phyloP scores from a whole-genome alignment of 2,329 filamentous ascomycete species.

The Claviceps humidiphila region DNA sequence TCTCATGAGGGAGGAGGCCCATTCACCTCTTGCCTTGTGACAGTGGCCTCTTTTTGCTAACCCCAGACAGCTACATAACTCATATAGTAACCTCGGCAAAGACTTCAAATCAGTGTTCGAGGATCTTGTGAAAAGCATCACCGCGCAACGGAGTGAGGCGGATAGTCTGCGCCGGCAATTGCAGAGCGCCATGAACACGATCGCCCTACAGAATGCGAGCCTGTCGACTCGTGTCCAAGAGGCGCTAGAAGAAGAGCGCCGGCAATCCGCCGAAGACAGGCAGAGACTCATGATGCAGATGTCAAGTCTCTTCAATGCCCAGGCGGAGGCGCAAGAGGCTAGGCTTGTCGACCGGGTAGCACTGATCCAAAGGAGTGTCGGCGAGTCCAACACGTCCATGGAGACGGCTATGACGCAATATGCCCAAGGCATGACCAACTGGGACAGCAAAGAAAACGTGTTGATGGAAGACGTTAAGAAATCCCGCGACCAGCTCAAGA shows the following conservation, averaged over 20 bases:
- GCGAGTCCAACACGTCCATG: slow-evolving; percentile 48
- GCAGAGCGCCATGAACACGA: slow-evolving; percentile 51
- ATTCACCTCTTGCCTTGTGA: too few species aligned
- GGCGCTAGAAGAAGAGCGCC: slow-evolving; percentile 63
- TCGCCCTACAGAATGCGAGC: slow-evolving; percentile 53
- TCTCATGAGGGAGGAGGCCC: too few species aligned
- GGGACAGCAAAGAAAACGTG: slow-evolving; percentile 55
- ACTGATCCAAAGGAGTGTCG: slow-evolving; percentile 49
- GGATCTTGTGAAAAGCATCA: slow-evolving; percentile 60
- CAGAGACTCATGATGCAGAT: slow-evolving; percentile 65
- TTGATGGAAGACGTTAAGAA: slow-evolving; percentile 58
- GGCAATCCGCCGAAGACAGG: slow-evolving; percentile 59
- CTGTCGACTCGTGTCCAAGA: slow-evolving; percentile 55
- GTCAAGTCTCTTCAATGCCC: slow-evolving; percentile 58
- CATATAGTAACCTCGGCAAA: slow-evolving; percentile 69
- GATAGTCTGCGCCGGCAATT: slow-evolving; percentile 61
- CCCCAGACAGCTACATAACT: slow-evolving; percentile 55
- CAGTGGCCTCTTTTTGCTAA: background rate
- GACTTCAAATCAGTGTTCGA: slow-evolving; percentile 84
- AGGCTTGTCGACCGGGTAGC: slow-evolving; percentile 53
- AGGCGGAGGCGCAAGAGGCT: slow-evolving; percentile 58
- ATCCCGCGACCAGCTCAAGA: slow-evolving; percentile 67
- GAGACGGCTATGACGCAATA: slow-evolving; percentile 54
- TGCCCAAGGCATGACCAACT: slow-evolving; percentile 57
- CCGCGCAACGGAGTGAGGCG: slow-evolving; percentile 63